Base-by-base conservation (phyloP, 78 protist genomes). In the Dictyostelium brefeldianum region DNA sequence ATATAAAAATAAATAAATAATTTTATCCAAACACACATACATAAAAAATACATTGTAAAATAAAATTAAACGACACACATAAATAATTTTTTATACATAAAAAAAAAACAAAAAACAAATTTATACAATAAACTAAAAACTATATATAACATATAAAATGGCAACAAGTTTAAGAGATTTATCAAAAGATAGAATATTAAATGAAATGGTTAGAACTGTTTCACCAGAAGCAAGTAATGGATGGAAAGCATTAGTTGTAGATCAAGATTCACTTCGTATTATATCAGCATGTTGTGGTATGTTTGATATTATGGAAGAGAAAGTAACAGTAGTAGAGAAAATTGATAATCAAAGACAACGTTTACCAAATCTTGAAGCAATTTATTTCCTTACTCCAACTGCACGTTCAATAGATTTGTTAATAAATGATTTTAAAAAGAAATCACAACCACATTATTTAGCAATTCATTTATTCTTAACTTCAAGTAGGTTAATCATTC, bases 251-350 rank as follows among this genome's bases (percentile, higher is more conserved):
- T 64, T 96, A 64, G 92, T 96, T 43, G 78, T 91, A 22, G 95
- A 96, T 62, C 71, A 51, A 57, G 94, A 79, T 27, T 46, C 92
- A 71, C 36, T 81, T 18, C 67, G 90, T 71, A 79, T 96, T 83
- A 85, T 96, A 54, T 89, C 96, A 36, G 18, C 97, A 57, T 69
- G 90, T 83, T 91, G 95, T 67, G 74, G 90, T 27, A 96, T 96
- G 97, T 96, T 67, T 69, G 98, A 96, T 78, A 78, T 96, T 74
- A 96, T 83, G 48, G 96, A 96, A 31, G 92, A 90, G 89, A 91
- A 94, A 51, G 91, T 96, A 12, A 96, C 98, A 22, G 97, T 95
- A 20, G 98, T 96, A 15, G 97, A 97, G 65, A 54, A 83, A 54
- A 27, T 97, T 51, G 84, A 77, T 25, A 82, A 78, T 15, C 51